Evolutionary conservation across 1,284 basidiomycete genomes (phyloP).

Genomic region (Ganoderma lucidum): DNA sequence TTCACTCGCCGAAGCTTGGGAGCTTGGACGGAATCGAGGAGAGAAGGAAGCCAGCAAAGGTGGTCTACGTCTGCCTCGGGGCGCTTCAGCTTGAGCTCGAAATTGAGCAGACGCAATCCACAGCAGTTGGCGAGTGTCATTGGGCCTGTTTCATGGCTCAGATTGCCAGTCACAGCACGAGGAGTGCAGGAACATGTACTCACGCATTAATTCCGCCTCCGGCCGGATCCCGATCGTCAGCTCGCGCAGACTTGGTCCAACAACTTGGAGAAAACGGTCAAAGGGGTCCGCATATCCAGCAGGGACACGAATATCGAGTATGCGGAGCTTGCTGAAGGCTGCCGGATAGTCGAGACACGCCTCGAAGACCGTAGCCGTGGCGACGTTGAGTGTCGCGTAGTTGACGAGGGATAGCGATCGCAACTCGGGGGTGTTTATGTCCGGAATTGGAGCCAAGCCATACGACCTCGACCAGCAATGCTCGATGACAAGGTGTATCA

Average conservation of each 20-base stretch:
- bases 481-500: slow-evolving; percentile 17
- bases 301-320: slow-evolving; percentile 10
- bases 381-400: background rate
- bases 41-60: slow-evolving; percentile 25
- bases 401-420: slow-evolving; percentile 14
- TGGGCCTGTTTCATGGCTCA: background rate
- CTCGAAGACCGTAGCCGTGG: background rate
- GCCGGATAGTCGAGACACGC: slow-evolving; percentile 1
- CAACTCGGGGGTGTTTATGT: slow-evolving; percentile 1
- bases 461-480: slow-evolving; percentile 5
- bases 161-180: background rate
- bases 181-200: background rate
- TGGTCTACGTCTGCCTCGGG: background rate
- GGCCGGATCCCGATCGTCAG: slow-evolving; percentile 28
- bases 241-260: slow-evolving; percentile 30
- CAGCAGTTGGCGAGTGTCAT: slow-evolving; percentile 23
- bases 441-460: background rate
- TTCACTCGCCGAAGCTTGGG: slow-evolving; percentile 29
- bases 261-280: slow-evolving; percentile 18
- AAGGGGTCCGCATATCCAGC: background rate
- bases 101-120: slow-evolving; percentile 17
- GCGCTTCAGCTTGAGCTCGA: slow-evolving; percentile 26
- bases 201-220: slow-evolving; percentile 12
- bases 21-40: slow-evolving; percentile 22
- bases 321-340: slow-evolving; percentile 10